phyloP scores from a whole-genome alignment of 2,329 filamentous ascomycete species.

The Trichoderma sp. region DNA sequence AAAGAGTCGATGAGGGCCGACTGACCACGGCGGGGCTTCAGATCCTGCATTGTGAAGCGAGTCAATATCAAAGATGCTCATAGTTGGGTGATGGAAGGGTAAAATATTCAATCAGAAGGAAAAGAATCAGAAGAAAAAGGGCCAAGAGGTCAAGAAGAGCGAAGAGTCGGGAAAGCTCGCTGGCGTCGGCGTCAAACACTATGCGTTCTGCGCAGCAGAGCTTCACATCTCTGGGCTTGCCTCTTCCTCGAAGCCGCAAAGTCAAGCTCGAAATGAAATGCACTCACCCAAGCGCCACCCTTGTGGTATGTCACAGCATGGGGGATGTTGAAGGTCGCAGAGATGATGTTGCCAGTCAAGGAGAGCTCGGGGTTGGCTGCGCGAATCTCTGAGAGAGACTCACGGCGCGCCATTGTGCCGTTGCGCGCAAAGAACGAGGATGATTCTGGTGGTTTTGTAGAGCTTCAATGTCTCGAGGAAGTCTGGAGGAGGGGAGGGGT shows the following conservation, averaged over 20 bases:
- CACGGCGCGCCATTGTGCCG: constrained; percentile 45
- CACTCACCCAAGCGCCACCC: constrained; percentile 61
- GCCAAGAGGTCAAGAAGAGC: background rate
- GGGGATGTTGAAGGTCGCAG: constrained; percentile 64
- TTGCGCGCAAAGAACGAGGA: background rate
- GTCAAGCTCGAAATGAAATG: background rate
- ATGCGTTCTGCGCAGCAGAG: background rate
- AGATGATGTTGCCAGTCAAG: constrained; percentile 66
- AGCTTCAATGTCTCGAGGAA: background rate
- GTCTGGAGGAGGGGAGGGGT: constrained; percentile 21
- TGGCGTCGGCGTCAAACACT: background rate
- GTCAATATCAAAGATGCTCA: background rate
- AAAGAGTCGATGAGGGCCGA: constrained; percentile 94
- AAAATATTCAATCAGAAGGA: background rate
- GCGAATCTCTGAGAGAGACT: constrained; percentile 58
- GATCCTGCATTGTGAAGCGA: constrained; percentile 55
- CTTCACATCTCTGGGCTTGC: background rate
- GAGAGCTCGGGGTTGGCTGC: constrained; percentile 57
- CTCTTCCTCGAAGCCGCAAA: background rate
- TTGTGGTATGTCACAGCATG: constrained; percentile 60
- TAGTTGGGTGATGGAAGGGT: background rate
- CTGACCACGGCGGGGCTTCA: constrained; percentile 78
- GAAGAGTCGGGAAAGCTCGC: background rate
- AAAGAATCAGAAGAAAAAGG: background rate
- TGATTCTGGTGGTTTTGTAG: background rate